Evolutionary conservation across 805 yeast genomes (phyloP).

Genomic region (Wickerhamiella shivajii): DNA sequence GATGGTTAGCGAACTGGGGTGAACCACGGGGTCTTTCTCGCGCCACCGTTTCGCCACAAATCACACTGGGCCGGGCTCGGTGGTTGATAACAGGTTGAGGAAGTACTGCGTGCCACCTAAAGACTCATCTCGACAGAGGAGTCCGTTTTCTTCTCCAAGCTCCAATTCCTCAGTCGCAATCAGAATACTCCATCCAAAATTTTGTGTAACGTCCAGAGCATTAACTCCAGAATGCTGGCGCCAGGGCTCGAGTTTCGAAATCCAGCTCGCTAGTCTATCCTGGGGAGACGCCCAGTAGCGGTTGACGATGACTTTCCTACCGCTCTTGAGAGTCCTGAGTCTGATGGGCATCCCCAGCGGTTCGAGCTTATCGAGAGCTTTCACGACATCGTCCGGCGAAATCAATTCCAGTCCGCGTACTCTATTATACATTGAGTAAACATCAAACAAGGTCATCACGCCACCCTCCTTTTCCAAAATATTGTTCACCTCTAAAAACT

Average conservation of each 20-base stretch:
- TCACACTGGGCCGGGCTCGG: too few species aligned
- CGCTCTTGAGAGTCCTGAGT: slow-evolving; percentile 28
- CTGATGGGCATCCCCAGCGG: slow-evolving; percentile 42
- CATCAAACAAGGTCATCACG: slow-evolving; percentile 43
- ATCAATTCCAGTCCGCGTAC: slow-evolving; percentile 52
- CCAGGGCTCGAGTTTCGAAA: slow-evolving; percentile 15
- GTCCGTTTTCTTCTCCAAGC: slow-evolving; percentile 41
- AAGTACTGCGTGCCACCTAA: slow-evolving; percentile 53
- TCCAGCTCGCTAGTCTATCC: slow-evolving; percentile 14
- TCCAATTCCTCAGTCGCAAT: slow-evolving; percentile 52
- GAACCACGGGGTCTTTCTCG: too few species aligned
- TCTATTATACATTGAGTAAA: slow-evolving; percentile 50
- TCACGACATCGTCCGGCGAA: slow-evolving; percentile 50
- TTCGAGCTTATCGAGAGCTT: slow-evolving; percentile 45
- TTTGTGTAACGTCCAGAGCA: slow-evolving; percentile 30
- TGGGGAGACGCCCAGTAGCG: slow-evolving; percentile 11
- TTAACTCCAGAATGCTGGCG: slow-evolving; percentile 21
- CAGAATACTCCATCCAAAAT: slow-evolving; percentile 51
- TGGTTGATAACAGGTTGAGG: slow-evolving; percentile 32
- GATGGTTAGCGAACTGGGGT: too few species aligned
- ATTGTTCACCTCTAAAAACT: slow-evolving; percentile 38
- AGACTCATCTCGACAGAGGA: slow-evolving; percentile 51
- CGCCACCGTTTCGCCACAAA: too few species aligned
- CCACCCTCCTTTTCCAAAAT: slow-evolving; percentile 41
- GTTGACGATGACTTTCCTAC: slow-evolving; percentile 26